These are phyloP conservation scores for Penicillium waksmanii DNA, from an alignment of 495 filamentous ascomycete genomes.

Conservation along the genomic window DNA sequence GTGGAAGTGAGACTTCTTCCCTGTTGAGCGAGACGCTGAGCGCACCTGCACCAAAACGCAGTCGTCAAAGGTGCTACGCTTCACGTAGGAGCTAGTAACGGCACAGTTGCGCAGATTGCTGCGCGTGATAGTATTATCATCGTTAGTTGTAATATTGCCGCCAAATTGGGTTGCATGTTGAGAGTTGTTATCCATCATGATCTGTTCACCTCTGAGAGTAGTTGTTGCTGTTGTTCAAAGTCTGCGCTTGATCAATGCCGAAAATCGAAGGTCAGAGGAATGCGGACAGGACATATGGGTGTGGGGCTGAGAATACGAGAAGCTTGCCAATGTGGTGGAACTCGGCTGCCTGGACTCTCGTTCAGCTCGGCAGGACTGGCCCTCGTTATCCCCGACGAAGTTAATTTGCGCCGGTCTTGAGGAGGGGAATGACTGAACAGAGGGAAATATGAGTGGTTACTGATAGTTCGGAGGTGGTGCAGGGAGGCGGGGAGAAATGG, in stretches of 20 bases:
- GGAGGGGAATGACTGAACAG: no score
- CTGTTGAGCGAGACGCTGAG: slow-evolving; percentile 15
- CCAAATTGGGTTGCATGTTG: not conserved
- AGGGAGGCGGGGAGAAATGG: no score
- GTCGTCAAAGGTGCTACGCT: slow-evolving; percentile 20
- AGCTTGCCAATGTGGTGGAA: not conserved
- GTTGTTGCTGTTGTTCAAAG: no score
- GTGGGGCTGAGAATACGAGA: slow-evolving; percentile 1
- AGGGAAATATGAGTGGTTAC: no score
- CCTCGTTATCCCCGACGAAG: no score
- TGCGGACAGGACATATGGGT: no score
- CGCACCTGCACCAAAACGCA: slow-evolving; percentile 23
- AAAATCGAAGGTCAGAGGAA: no score
- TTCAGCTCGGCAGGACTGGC: not conserved
- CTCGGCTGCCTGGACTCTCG: not conserved
- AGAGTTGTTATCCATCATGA: not conserved
- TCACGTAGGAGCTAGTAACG: slow-evolving; percentile 19
- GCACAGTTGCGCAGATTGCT: slow-evolving; percentile 26
- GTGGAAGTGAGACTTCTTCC: slow-evolving; percentile 18
- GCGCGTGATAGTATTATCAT: slow-evolving; percentile 25
- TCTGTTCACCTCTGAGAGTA: not conserved
- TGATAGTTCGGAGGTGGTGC: no score
- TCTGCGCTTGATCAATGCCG: no score
- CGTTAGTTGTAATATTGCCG: not conserved
- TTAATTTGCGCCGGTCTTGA: no score